Base-by-base conservation (phyloP, 495 filamentous ascomycete species). In the Annulohypoxylon moriforme region DNA sequence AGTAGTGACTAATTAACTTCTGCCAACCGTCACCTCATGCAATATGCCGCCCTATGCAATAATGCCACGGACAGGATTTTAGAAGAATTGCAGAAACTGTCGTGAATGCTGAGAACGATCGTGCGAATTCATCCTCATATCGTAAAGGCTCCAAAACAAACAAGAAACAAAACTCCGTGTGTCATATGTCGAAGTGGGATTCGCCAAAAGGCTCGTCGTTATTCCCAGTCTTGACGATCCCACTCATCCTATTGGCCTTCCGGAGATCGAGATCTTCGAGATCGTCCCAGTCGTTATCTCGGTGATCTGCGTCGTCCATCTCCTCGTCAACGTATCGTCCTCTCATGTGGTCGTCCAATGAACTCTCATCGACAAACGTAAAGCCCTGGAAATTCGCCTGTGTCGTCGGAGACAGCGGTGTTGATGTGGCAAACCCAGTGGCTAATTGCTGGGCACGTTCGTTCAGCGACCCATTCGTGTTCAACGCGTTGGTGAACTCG, bases 361-460 rank as follows among this genome's bases (percentile, higher is more conserved):
- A 91, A 75, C 93, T 98, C 80, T 99, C 96, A 74, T 98, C 96
- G 4, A 98, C 96, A 76, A 96, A 99, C 0, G 96, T 99, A 79
- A 99, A 99, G 25, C 96, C 96, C 71, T 94, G 92, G 85, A 99
- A 99, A 75, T 98, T 98, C 60, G 95, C 96, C 78, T 99, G 96
- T 84, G 98, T 94, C 11, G 93, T 93, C 2, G 96, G 96, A 1
- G 93, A 96, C 14, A 99, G 81, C 0, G 96, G 96, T 0, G 96
- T 98, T 16, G 91, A 94, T 6, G 92, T 92, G 25, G 92, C 88
- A 61, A 87, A 85, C 73, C 94, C 92, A 34, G 89, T 84, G 25
- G 92, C 91, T 60, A 94, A 88, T 16, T 94, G 89, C 11, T 91
- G 92, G 1, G 96, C 96, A 40, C 94, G 89, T 72, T 95, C 91